Evolutionary conservation across 1,284 basidiomycete species (phyloP).

Genomic region (Thecaphora frezii): DNA sequence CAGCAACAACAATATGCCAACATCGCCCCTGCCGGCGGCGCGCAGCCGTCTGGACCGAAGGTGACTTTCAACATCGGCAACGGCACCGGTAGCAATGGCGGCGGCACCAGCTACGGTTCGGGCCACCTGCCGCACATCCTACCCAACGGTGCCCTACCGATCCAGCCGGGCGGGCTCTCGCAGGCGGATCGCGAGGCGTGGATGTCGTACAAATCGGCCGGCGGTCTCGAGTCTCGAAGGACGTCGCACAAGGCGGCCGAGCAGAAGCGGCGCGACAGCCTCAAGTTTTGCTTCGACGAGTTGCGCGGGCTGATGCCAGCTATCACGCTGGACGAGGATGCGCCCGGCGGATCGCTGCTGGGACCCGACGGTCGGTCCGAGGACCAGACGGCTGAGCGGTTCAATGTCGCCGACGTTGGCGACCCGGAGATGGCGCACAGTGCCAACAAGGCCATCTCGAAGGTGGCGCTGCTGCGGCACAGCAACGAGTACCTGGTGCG

Average conservation of each 20-base stretch:
- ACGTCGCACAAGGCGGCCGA: slow-evolving; percentile 96
- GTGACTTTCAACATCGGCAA: slow-evolving; percentile 28
- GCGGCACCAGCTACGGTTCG: background rate
- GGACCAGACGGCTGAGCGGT: slow-evolving; percentile 47
- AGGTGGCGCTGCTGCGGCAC: slow-evolving; percentile 85
- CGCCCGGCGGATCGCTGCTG: slow-evolving; percentile 51
- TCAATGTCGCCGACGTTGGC: slow-evolving; percentile 31
- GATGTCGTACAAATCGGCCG: slow-evolving; percentile 36
- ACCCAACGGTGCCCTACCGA: slow-evolving; percentile 16
- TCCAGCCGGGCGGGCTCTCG: slow-evolving; percentile 37
- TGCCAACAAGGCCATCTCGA: slow-evolving; percentile 78
- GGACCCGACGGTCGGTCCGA: slow-evolving; percentile 51
- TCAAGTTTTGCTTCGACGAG: slow-evolving; percentile 95
- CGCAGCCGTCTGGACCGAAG: slow-evolving; percentile 10
- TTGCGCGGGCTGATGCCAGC: slow-evolving; percentile 78
- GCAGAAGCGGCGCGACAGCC: slow-evolving; percentile 90
- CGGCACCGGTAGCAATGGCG: background rate
- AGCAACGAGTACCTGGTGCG: slow-evolving; percentile 82
- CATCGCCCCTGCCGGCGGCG: slow-evolving; percentile 16
- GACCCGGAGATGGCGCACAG: slow-evolving; percentile 34
- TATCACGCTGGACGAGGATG: slow-evolving; percentile 54
- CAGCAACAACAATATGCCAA: slow-evolving; percentile 14
- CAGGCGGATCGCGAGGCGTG: slow-evolving; percentile 44
- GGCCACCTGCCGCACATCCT: slow-evolving; percentile 7
- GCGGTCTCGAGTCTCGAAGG: slow-evolving; percentile 66